Evolutionary conservation across 164 flowering plant genomes (phyloP), one percentile per base, ranked within the genome.

Genomic region (Pachysandra terminalis): DNA sequence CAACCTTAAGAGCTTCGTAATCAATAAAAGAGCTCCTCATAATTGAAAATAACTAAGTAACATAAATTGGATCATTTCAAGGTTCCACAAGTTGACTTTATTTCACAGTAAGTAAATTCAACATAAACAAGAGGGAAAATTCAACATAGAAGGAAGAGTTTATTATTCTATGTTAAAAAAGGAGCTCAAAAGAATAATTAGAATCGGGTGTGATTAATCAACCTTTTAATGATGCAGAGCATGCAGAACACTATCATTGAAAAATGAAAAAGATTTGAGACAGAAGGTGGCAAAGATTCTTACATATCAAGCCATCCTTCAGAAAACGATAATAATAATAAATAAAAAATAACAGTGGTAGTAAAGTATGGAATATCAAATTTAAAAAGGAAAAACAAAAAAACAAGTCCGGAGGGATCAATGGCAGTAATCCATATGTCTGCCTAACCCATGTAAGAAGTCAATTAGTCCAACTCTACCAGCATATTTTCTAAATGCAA

Each of bases 391-490:
- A 4, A 25, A 22, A 24, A 56, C 12, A 56, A n/a, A 40, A 35
- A 56, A 17, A n/a, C 9, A 56, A 56, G 19, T 8, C 9, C 3
- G n/a, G 19, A 22, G 21, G 41, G 7, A 45, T 24, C 3, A 9
- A n/a, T 2, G 59, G 52, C 45, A 45, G 73, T n/a, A n/a, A n/a
- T 32, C 27, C 95, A 28, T 90, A 95, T 97, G 68, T 75, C 75
- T 81, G 73, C 99, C 99, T 65, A 96, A 71, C 26, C 97, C 96
- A 64, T 71, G 76, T 63, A 96, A 80, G 81, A 93, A 86, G 78
- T 96, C 98, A 62, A 96, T 79, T 65, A 96, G 37, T 76, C 99
- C 99, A 66, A 97, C 99, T 84, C 90, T 84, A 28, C 99, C 99
- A 74, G 99, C 99, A 81, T 65, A 93, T 75, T 88, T 89, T 41